phyloP scores from a whole-genome alignment of 2,329 filamentous ascomycete species.

The Knufia petricola region DNA sequence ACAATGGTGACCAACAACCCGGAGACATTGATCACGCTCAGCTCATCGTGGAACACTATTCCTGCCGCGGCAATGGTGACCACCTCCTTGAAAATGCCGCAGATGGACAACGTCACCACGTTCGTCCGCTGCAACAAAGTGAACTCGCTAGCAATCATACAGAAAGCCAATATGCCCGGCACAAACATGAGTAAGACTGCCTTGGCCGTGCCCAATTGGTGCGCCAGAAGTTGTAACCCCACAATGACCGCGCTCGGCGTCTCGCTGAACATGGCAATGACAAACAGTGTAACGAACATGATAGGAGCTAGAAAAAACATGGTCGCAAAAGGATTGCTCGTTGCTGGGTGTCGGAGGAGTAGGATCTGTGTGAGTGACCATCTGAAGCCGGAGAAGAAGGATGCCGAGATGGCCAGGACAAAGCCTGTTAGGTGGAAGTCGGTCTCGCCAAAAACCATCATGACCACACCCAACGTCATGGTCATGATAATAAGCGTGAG shows the following conservation, averaged over 20 bases:
- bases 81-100: constrained; percentile 97
- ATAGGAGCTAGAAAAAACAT: constrained; percentile 96
- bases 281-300: constrained; percentile 78
- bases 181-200: constrained; percentile 72
- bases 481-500: constrained; percentile 77
- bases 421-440: constrained; percentile 83
- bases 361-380: constrained; percentile 99
- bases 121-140: constrained; percentile 88
- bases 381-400: constrained; percentile 91
- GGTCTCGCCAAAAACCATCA: constrained; percentile 96
- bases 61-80: constrained; percentile 87
- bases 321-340: constrained; percentile 89
- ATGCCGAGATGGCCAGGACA: constrained; percentile 80
- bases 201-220: constrained; percentile 56
- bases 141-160: constrained; percentile 95
- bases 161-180: constrained; percentile 81
- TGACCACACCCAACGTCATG: constrained; percentile 88
- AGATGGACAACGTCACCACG: constrained; percentile 91
- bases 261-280: constrained; percentile 78
- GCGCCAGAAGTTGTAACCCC: constrained; percentile 55
- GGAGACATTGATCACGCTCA: constrained; percentile 78
- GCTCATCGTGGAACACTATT: constrained; percentile 74
- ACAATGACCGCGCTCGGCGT: constrained; percentile 59
- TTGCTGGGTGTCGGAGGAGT: constrained; percentile 84
- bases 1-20: constrained; percentile 80